Percentiles rank a stretch among this genome's conserved stretches.
Conservation (phyloP, 305 asterid species). For the Fraxinus xanthoxyloides region DNA sequence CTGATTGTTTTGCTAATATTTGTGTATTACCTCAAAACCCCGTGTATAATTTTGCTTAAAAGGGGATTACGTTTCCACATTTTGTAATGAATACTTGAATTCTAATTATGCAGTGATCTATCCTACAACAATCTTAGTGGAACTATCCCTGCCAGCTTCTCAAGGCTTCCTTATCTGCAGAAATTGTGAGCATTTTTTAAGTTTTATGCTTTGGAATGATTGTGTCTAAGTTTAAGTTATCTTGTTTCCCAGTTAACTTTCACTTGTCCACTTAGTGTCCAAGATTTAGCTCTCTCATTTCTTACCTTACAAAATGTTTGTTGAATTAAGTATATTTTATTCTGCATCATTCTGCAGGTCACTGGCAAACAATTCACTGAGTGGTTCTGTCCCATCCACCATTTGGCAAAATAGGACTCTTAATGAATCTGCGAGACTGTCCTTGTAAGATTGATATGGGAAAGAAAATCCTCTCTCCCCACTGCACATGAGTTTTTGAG, state of each 20-base stretch:
- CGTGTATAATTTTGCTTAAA: neutral
- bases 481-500: neutral
- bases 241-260: neutral
- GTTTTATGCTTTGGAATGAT: slow-evolving; percentile 10
- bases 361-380: slow-evolving; percentile 66
- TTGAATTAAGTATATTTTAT: slow-evolving; percentile 6
- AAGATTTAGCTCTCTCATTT: neutral
- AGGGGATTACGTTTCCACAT: neutral
- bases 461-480: neutral
- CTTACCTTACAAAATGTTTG: neutral
- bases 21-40: neutral
- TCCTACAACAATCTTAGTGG: slow-evolving; percentile 76
- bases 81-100: slow-evolving; percentile 5
- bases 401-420: slow-evolving; percentile 75
- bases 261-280: neutral
- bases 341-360: slow-evolving; percentile 54
- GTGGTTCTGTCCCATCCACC: slow-evolving; percentile 77
- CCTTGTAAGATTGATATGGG: slow-evolving; percentile 56
- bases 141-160: slow-evolving; percentile 73
- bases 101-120: slow-evolving; percentile 62
- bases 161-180: slow-evolving; percentile 74
- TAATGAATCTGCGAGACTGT: slow-evolving; percentile 57
- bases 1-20: neutral
- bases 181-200: slow-evolving; percentile 58
- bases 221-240: slow-evolving; percentile 2